Evolutionary conservation across 139 green algal species (phyloP).

Genomic region (Asterochloris sp.): DNA sequence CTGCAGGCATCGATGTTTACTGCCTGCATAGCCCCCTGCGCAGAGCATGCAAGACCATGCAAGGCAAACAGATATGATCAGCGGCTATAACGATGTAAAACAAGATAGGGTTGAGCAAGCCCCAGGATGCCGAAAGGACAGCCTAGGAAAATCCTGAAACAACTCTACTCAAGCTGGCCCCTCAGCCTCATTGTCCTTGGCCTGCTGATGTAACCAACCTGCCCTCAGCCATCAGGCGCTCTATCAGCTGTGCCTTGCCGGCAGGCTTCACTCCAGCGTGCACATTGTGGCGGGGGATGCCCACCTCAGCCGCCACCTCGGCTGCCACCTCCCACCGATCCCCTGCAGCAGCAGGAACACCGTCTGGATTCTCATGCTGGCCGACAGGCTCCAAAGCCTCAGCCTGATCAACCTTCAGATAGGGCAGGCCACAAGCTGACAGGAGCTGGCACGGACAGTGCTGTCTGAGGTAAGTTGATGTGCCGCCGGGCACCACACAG

Average conservation of each 20-base stretch:
- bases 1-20: too few species aligned
- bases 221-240: constrained; percentile 47
- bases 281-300: constrained; percentile 48
- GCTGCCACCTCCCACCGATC: constrained; percentile 50
- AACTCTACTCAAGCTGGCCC: neutral
- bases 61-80: neutral
- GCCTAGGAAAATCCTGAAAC: neutral
- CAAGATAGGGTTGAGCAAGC: too few species aligned
- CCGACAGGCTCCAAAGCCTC: too few species aligned
- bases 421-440: too few species aligned
- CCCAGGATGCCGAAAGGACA: too few species aligned
- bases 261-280: constrained; percentile 56
- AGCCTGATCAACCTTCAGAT: too few species aligned
- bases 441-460: too few species aligned
- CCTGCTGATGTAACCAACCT: too few species aligned
- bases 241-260: constrained; percentile 66
- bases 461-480: too few species aligned
- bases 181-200: neutral
- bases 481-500: too few species aligned
- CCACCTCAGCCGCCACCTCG: constrained; percentile 64
- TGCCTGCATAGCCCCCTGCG: too few species aligned
- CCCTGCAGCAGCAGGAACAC: constrained; percentile 20
- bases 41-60: neutral
- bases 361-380: neutral
- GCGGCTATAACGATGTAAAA: too few species aligned